Conservation (phyloP, 306 rosid species). For the Acmispon strigosus region DNA sequence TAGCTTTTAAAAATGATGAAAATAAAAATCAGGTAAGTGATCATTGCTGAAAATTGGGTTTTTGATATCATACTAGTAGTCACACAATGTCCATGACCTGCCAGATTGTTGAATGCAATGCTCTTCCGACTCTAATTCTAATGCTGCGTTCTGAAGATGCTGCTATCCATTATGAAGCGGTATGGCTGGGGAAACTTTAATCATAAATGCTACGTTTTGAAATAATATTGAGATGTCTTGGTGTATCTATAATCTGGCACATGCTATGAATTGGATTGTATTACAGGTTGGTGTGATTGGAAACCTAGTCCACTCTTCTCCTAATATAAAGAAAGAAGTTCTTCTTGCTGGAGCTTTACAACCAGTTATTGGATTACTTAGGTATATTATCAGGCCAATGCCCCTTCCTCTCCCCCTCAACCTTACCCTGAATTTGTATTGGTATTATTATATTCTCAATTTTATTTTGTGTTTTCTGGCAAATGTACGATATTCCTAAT, state of each 20-base stretch:
- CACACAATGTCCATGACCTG: conserved; percentile 14
- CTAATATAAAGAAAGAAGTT: conserved; percentile 93
- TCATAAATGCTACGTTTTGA: conserved; percentile 12
- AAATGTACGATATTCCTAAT: neutral
- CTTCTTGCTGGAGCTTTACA: conserved; percentile 94
- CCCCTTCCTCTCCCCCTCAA: neutral
- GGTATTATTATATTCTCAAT: neutral
- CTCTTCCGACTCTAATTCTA: conserved; percentile 92
- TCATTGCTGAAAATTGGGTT: conserved; percentile 6
- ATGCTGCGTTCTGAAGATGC: conserved; percentile 96
- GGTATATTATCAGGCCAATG: conserved; percentile 35
- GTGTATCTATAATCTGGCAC: conserved; percentile 9
- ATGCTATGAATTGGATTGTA: conserved; percentile 30
- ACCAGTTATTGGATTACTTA: conserved; percentile 94
- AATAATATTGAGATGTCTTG: neutral
- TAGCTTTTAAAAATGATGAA: conserved; percentile 92
- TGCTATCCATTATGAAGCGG: conserved; percentile 98
- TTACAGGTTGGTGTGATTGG: conserved; percentile 97
- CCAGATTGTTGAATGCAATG: conserved; percentile 99
- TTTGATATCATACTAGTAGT: conserved; percentile 3
- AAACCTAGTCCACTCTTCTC: conserved; percentile 95
- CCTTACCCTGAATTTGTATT: neutral
- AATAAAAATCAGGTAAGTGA: conserved; percentile 84
- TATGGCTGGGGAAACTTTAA: conserved; percentile 27
- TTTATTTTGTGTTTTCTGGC: neutral